Conservation (phyloP, 2,329 filamentous ascomycete species). For the Raffaelea ambrosiae region DNA sequence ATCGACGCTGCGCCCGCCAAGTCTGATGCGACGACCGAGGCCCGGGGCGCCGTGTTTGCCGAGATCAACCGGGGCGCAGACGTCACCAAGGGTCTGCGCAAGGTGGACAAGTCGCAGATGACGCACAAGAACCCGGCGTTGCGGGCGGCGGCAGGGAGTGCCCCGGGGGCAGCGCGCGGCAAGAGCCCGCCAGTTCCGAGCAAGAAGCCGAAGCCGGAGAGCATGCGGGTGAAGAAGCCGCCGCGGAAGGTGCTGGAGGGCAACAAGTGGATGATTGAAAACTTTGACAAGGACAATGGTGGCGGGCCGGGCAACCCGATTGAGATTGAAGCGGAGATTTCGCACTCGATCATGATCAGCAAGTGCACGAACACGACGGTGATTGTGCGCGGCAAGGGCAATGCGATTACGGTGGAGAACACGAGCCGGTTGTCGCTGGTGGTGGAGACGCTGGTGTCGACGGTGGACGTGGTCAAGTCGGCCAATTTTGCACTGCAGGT, state of each 20-base stretch:
- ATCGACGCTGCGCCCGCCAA: conserved; percentile 36
- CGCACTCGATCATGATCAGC: conserved; percentile 85
- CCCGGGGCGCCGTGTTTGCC: conserved; percentile 82
- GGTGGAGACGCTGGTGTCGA: conserved; percentile 81
- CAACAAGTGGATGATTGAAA: conserved; percentile 95
- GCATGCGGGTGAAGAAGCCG: conserved; percentile 76
- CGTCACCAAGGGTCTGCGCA: conserved; percentile 83
- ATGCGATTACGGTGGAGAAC: conserved; percentile 95
- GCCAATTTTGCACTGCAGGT: conserved; percentile 93
- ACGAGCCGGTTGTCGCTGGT: conserved; percentile 75
- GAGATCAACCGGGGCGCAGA: conserved; percentile 81
- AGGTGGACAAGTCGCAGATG: conserved; percentile 94
- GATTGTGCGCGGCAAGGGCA: conserved; percentile 85
- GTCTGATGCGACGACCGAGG: conserved; percentile 36
- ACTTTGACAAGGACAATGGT: conserved; percentile 68
- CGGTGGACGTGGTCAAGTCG: conserved; percentile 91
- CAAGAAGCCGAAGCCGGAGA: conserved; percentile 80
- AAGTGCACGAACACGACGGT: conserved; percentile 87
- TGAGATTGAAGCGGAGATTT: conserved; percentile 71
- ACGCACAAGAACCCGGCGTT: conserved; percentile 96
- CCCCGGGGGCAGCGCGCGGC: conserved; percentile 40
- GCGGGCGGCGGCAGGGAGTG: conserved; percentile 54
- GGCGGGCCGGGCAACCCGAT: conserved; percentile 39
- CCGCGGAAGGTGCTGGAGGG: conserved; percentile 70
- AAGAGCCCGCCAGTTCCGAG: conserved; percentile 77